Conservation (phyloP, 768 basidiomycete species). For the Tricholoma flavovirens region DNA sequence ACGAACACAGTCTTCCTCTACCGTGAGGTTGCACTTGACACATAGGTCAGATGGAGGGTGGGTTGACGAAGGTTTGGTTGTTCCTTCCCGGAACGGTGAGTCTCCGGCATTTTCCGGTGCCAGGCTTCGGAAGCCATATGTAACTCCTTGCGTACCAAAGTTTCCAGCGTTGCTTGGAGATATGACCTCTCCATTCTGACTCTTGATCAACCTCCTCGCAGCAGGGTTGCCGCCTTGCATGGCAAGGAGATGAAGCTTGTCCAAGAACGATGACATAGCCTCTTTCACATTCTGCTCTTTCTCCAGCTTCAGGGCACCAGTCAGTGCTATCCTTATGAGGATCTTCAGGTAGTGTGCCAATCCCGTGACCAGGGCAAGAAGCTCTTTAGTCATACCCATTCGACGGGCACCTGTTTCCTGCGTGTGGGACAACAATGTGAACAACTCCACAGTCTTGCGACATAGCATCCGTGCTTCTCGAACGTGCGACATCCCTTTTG, state of each 20-base stretch:
- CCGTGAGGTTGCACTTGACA: conserved; percentile 79
- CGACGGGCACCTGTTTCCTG: conserved; percentile 87
- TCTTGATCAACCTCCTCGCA: conserved; percentile 70
- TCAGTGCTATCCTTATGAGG: conserved; percentile 94
- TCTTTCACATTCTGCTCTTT: conserved; percentile 78
- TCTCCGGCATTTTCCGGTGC: conserved; percentile 90
- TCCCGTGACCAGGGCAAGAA: conserved; percentile 96
- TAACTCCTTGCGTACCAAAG: conserved; percentile 78
- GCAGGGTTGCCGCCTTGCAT: conserved; percentile 79
- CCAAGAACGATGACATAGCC: conserved; percentile 86
- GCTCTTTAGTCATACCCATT: conserved; percentile 96
- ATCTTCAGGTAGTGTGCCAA: conserved; percentile 99
- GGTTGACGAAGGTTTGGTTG: conserved; percentile 49
- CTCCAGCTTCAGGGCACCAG: conserved; percentile 92
- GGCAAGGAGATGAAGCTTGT: conserved; percentile 88
- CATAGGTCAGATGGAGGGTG: conserved; percentile 89
- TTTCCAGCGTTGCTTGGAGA: conserved; percentile 42
- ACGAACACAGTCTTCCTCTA: conserved; percentile 96
- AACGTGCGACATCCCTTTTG: conserved; percentile 91
- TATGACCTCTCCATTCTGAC: conserved; percentile 60
- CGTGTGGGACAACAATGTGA: conserved; percentile 92
- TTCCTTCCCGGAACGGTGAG: conserved; percentile 61
- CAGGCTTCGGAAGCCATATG: conserved; percentile 89
- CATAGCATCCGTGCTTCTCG: conserved; percentile 98
- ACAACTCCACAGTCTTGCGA: conserved; percentile 97